Evolutionary conservation across 306 rosid genomes (phyloP), one percentile per base, ranked within the genome.

Genomic region (Inga oerstediana): DNA sequence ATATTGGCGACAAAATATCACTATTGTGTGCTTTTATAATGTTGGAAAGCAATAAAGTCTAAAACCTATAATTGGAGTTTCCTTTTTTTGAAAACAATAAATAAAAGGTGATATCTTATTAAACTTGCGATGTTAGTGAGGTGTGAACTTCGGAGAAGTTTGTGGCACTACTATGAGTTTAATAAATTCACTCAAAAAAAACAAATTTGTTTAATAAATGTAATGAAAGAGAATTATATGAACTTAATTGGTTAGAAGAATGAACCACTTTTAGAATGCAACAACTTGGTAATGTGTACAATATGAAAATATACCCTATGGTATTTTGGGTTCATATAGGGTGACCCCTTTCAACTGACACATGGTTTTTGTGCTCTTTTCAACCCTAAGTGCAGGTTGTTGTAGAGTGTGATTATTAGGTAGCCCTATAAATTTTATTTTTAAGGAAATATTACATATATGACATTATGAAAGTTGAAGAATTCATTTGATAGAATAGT

Each of bases 221-320:
- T 15, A 59, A 65, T 51, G 66, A 10, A 46, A 1, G 58, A 41
- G 30, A 74, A 11, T 49, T 79, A 20, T 75, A 44, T 62, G 41
- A 32, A 65, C 27, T 62, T 78, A 61, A 67, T 43, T 75, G 82
- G 83, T 85, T 72, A 64, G 46, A 84, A 74, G 48, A 79, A 41
- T 83, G 30, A 27, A 27, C 30, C 30, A 27, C 1, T 27, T 27
- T 27, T 27, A 27, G 30, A 27, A 27, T 27, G 30, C 30, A 27
- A 27, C 30, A 27, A 27, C 30, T 27, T 27, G 30, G 30, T 27
- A 27, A 27, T 27, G 30, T 27, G 30, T 27, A 27, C 30, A 27
- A 27, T 27, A 27, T 27, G 30, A 27, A 27, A 27, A 27, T 27
- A 27, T 27, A 27, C 1, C 30, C 30, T 27, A 27, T 27, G 30